Percentiles rank a stretch among this genome's conserved stretches.
These are phyloP conservation scores for Solanum okadae DNA, from an alignment of 257 asterid species.

Conservation along the genomic window DNA sequence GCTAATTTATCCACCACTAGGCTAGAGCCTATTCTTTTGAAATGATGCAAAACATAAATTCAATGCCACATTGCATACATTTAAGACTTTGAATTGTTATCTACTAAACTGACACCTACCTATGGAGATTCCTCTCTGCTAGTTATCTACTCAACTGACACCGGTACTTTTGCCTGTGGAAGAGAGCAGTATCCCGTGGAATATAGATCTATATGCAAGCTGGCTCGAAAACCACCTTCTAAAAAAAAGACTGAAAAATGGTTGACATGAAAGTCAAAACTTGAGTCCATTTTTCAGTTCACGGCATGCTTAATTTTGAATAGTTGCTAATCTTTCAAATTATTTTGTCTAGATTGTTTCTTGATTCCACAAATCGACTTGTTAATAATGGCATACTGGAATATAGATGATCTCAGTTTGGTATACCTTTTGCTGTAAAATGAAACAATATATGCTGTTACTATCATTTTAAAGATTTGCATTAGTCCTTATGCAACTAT, in stretches of 20 bases:
- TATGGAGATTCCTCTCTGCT: not conserved
- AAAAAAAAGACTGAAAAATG: not conserved
- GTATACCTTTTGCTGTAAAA: not conserved
- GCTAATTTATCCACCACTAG: not conserved
- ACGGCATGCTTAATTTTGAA: not conserved
- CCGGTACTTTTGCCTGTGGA: not conserved
- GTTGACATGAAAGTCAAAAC: not conserved
- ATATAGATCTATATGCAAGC: not conserved
- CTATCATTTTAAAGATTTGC: not conserved
- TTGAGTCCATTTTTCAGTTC: not conserved
- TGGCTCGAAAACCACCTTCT: not conserved
- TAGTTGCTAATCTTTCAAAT: not conserved
- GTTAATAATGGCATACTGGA: not conserved
- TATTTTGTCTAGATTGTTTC: not conserved
- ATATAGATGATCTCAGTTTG: not conserved
- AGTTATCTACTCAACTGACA: not conserved
- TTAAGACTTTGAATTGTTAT: not conserved
- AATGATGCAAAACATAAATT: not conserved
- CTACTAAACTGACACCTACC: not conserved
- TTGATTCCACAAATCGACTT: not conserved
- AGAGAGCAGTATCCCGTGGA: not conserved
- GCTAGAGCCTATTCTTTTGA: not conserved
- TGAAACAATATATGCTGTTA: not conserved
- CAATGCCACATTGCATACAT: not conserved
- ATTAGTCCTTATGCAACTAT: not conserved